Percentiles rank a stretch among this genome's conserved stretches.
phyloP scores from a whole-genome alignment of 352 stramenopile species.

The Globisporangium echinulatum region DNA sequence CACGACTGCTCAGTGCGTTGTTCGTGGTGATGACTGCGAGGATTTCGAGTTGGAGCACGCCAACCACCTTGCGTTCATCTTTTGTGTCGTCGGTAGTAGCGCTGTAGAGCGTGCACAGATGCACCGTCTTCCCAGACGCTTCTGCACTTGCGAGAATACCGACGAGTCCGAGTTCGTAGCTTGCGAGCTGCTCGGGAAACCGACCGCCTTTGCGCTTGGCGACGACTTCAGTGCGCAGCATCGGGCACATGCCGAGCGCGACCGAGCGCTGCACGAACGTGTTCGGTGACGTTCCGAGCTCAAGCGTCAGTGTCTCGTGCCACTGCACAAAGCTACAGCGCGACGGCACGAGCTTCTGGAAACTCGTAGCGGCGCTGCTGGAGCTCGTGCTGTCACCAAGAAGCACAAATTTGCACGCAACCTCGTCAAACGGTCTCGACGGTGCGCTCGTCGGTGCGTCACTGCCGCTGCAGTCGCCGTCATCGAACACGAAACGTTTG shows the following conservation, averaged over 20 bases:
- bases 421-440: constrained; percentile 3
- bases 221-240: constrained; percentile 30
- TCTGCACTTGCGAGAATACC: constrained; percentile 5
- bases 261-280: constrained; percentile 16
- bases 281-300: constrained; percentile 9
- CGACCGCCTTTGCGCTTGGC: constrained; percentile 16
- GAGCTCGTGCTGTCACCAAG: not conserved
- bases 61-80: not conserved
- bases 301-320: constrained; percentile 17
- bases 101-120: constrained; percentile 17
- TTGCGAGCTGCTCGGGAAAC: constrained; percentile 22
- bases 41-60: constrained; percentile 15
- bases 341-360: constrained; percentile 1
- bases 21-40: not conserved
- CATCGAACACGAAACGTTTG: constrained; percentile 2
- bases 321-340: constrained; percentile 9
- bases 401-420: constrained; percentile 11
- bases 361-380: not conserved
- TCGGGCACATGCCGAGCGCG: constrained; percentile 21
- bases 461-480: not conserved
- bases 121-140: constrained; percentile 3
- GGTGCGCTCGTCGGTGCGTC: not conserved
- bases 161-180: constrained; percentile 18
- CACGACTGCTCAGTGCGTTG: not conserved
- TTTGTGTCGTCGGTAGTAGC: not conserved